Evolutionary conservation across 352 stramenopile species (phyloP).

Genomic region (Globisporangium canariense): DNA sequence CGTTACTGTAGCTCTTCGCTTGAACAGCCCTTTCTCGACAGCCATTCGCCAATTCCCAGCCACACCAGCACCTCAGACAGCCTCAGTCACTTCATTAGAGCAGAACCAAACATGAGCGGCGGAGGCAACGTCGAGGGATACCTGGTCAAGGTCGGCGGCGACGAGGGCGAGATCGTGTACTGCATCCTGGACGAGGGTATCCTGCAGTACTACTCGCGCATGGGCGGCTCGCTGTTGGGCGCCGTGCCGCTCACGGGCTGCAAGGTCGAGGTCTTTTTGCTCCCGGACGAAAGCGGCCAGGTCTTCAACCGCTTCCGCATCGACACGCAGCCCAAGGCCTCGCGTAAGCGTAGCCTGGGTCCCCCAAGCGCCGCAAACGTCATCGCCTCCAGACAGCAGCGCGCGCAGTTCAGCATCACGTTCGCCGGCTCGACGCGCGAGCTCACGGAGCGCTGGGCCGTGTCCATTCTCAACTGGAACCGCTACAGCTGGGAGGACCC

Average conservation of each 20-base stretch:
- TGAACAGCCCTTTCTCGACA: background rate
- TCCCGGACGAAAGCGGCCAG: slow-evolving; percentile 42
- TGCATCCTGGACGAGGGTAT: slow-evolving; percentile 84
- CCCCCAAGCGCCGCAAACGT: slow-evolving; percentile 14
- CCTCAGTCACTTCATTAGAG: background rate
- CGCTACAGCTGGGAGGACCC: slow-evolving; percentile 82
- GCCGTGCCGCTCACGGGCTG: slow-evolving; percentile 63
- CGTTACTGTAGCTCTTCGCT: background rate
- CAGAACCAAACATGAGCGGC: slow-evolving; percentile 26
- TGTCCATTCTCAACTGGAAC: slow-evolving; percentile 84
- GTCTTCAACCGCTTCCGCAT: slow-evolving; percentile 67
- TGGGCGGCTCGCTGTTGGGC: slow-evolving; percentile 60
- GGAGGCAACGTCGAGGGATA: slow-evolving; percentile 84
- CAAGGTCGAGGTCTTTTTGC: slow-evolving; percentile 72
- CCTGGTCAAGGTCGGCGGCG: slow-evolving; percentile 62
- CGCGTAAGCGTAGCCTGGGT: slow-evolving; percentile 28
- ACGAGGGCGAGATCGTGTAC: slow-evolving; percentile 65
- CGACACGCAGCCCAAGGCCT: slow-evolving; percentile 31
- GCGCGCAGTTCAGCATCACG: slow-evolving; percentile 22
- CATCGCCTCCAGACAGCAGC: slow-evolving; percentile 18
- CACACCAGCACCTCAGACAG: background rate
- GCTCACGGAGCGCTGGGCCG: slow-evolving; percentile 64
- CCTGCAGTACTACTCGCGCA: slow-evolving; percentile 75
- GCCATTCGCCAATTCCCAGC: background rate
- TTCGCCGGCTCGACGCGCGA: slow-evolving; percentile 58